Evolutionary conservation across 2,329 filamentous ascomycete genomes (phyloP), one percentile per base, ranked within the genome.

Genomic region (Ophiostoma australiae): DNA sequence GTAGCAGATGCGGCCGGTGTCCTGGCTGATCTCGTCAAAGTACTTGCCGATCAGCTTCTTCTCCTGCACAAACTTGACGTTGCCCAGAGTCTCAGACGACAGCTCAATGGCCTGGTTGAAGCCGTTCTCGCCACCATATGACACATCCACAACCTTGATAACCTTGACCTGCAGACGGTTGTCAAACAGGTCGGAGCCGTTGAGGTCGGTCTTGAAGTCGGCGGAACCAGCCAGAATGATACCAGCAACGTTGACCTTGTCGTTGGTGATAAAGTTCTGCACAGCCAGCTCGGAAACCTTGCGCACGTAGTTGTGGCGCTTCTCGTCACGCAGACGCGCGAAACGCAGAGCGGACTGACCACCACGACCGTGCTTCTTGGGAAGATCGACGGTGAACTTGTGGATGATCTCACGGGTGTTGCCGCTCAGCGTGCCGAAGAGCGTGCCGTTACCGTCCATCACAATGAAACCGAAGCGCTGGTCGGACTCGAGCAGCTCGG

Each of bases 361-460:
- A 94, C 95, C 95, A 91, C 95, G 94, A 75, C 95, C 95, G 88
- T 99, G 95, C 87, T 99, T 99, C 90, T 99, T 99, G 81, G 95
- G 95, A 72, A 99, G 86, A 86, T 99, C 96, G 80, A 99, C 95
- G 27, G 92, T 93, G 84, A 99, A 97, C 83, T 99, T 99, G 85
- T 99, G 95, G 69, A 98, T 87, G 68, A 99, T 87, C 77, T 99
- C 96, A 80, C 95, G 90, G 48, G 95, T 99, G 82, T 99, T 99
- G 76, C 95, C 96, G 78, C 93, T 97, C 61, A 99, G 86, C 0
- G 95, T 99, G 77, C 95, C 95, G 76, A 99, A 99, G 39, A 99
- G 89, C 63, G 95, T 92, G 77, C 95, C 96, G 82, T 99, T 99
- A 84, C 95, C 95, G 80, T 99, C 95, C 95, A 99, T 99, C 84